phyloP scores from a whole-genome alignment of 73 alveolate species.

The Uronychia binucleata region DNA sequence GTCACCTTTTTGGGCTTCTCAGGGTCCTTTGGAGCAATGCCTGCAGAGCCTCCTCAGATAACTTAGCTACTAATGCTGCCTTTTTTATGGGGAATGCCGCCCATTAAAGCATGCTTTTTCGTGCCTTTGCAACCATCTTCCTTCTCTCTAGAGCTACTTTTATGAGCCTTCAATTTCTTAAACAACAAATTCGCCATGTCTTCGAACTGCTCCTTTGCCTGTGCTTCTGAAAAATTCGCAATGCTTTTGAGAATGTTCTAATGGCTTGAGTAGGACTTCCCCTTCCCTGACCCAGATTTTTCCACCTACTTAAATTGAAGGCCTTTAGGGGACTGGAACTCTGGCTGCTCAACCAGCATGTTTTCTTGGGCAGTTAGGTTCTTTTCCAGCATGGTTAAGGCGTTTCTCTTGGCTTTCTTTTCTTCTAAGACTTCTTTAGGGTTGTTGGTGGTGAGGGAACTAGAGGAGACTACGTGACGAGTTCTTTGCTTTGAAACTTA shows the following conservation, averaged over 20 bases:
- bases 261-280: not conserved
- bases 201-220: not conserved
- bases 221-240: not conserved
- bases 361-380: not conserved
- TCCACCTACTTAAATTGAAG: not conserved
- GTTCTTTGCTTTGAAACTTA: not conserved
- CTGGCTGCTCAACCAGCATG: not conserved
- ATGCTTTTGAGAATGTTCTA: not conserved
- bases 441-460: not conserved
- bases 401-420: not conserved
- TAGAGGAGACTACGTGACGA: not conserved
- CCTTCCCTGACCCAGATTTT: not conserved
- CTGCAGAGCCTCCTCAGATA: no score
- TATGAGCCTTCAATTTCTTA: no score
- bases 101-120: no score
- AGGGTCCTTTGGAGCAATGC: no score
- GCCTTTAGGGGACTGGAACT: not conserved
- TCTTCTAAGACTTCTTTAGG: not conserved
- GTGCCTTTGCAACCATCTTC: no score
- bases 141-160: no score
- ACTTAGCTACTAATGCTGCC: no score
- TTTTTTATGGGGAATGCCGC: no score
- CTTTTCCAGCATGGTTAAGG: not conserved
- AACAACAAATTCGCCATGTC: not conserved
- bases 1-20: no score